Evolutionary conservation across 768 basidiomycete species (phyloP).

Genomic region (Leccinum incarnatum): DNA sequence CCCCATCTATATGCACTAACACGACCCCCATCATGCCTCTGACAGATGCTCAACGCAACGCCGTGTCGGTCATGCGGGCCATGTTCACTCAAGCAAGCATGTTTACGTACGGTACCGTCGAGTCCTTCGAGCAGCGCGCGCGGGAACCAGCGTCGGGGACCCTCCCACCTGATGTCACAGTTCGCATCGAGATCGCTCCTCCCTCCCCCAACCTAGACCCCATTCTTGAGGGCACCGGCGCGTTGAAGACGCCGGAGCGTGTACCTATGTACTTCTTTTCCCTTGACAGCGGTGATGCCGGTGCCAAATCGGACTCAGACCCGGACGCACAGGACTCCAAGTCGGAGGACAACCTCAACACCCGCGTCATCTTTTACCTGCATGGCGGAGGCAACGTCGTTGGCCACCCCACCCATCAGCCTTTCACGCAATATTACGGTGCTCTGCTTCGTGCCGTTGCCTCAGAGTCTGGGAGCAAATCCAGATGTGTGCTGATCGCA

Average conservation of each 20-base stretch:
- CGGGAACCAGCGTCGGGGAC: neutral
- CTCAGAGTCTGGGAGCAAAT: neutral
- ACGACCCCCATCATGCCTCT: slow-evolving; percentile 8
- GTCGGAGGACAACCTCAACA: neutral
- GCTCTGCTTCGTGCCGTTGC: slow-evolving; percentile 13
- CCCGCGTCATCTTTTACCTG: slow-evolving; percentile 21
- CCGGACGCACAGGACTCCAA: neutral
- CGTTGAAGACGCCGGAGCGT: slow-evolving; percentile 14
- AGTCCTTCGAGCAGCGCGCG: slow-evolving; percentile 17
- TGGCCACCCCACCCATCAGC: slow-evolving; percentile 16
- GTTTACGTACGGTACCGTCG: neutral
- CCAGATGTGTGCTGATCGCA: slow-evolving; percentile 15
- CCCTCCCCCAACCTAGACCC: slow-evolving; percentile 6
- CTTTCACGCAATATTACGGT: slow-evolving; percentile 3
- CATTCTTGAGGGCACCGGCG: neutral
- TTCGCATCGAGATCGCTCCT: slow-evolving; percentile 18
- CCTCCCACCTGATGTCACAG: slow-evolving; percentile 13
- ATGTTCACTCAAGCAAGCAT: rapidly evolving
- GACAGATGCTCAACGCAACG: slow-evolving; percentile 15
- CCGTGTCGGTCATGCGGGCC: slow-evolving; percentile 1
- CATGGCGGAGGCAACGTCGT: slow-evolving; percentile 22
- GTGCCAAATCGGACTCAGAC: neutral
- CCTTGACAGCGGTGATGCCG: neutral
- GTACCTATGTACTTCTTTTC: slow-evolving; percentile 24
- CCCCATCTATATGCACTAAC: neutral